These are phyloP conservation scores for Claviceps monticola DNA, from an alignment of 2,329 filamentous ascomycete species.

Conservation along the genomic window DNA sequence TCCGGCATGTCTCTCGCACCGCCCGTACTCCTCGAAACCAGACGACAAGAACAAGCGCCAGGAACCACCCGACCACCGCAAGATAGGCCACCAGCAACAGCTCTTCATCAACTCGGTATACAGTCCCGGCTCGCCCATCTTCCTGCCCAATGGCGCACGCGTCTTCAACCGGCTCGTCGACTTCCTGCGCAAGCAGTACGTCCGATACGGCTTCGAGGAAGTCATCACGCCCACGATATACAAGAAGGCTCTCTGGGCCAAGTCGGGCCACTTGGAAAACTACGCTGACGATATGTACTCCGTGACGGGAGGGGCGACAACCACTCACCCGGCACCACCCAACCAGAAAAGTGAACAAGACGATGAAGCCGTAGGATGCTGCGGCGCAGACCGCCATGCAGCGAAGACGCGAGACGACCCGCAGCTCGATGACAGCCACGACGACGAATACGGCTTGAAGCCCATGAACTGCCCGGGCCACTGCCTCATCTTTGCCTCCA, in stretches of 20 bases:
- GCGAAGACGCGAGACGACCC: slow-evolving; percentile 22
- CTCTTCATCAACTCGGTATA: slow-evolving; percentile 69
- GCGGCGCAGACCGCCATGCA: slow-evolving; percentile 17
- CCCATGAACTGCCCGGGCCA: slow-evolving; percentile 92
- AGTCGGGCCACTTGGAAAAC: slow-evolving; percentile 77
- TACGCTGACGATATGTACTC: slow-evolving; percentile 90
- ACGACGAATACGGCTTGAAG: slow-evolving; percentile 69
- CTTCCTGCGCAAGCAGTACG: slow-evolving; percentile 73
- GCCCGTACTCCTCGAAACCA: slow-evolving; percentile 15
- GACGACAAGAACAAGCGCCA: slow-evolving; percentile 10
- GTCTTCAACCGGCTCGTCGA: slow-evolving; percentile 74
- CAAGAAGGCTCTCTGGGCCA: slow-evolving; percentile 76
- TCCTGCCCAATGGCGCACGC: slow-evolving; percentile 66
- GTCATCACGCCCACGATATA: slow-evolving; percentile 86
- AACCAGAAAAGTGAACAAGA: background rate
- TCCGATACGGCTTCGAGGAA: slow-evolving; percentile 73
- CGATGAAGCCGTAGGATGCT: slow-evolving; percentile 11
- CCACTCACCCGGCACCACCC: slow-evolving; percentile 9
- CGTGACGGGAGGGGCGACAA: slow-evolving; percentile 39
- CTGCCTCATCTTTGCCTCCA: slow-evolving; percentile 67
- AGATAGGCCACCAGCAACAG: slow-evolving; percentile 50
- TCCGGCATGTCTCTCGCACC: slow-evolving; percentile 15
- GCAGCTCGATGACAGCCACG: slow-evolving; percentile 9
- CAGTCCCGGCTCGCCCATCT: slow-evolving; percentile 75
- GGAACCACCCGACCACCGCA: slow-evolving; percentile 41